Evolutionary conservation across 495 filamentous ascomycete species (phyloP).

Genomic region (Paragyromitra xinjiangensis): DNA sequence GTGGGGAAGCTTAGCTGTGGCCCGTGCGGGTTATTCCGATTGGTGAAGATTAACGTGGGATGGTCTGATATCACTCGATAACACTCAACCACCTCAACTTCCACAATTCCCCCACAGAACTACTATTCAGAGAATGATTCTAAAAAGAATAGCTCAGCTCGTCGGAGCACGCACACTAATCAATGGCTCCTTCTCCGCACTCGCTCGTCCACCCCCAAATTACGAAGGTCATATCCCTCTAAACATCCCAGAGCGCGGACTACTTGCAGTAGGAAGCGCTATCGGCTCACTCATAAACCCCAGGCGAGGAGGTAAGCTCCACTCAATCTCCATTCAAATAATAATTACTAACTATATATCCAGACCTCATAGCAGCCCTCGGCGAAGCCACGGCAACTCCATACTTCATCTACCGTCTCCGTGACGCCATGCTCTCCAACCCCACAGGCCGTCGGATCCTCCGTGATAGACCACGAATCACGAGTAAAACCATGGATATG

Average conservation of each 20-base stretch:
- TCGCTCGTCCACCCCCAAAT: slow-evolving; percentile 81
- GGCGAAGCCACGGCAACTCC: slow-evolving; percentile 94
- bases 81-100: background rate
- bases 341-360: background rate
- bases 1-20: background rate
- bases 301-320: slow-evolving; percentile 70
- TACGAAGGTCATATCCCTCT: slow-evolving; percentile 95
- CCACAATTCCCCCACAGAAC: background rate
- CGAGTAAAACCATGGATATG: slow-evolving; percentile 76
- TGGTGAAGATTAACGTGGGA: no score
- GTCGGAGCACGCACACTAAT: slow-evolving; percentile 21
- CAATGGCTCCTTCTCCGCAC: slow-evolving; percentile 71
- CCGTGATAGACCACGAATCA: slow-evolving; percentile 86
- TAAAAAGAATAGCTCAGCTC: slow-evolving; percentile 37
- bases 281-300: slow-evolving; percentile 81
- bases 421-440: slow-evolving; percentile 84
- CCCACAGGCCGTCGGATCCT: slow-evolving; percentile 91
- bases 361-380: slow-evolving; percentile 91
- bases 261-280: slow-evolving; percentile 83
- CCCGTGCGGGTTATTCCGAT: background rate
- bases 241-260: slow-evolving; percentile 75
- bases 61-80: background rate
- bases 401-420: slow-evolving; percentile 93
- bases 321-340: background rate
- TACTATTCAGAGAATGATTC: slow-evolving; percentile 1